A percentile compares a stretch with the other conserved stretches of the same genome.
These are phyloP conservation scores for Ceratocystis lukuohia DNA, from an alignment of 2,329 filamentous ascomycete genomes.

Conservation along the genomic window DNA sequence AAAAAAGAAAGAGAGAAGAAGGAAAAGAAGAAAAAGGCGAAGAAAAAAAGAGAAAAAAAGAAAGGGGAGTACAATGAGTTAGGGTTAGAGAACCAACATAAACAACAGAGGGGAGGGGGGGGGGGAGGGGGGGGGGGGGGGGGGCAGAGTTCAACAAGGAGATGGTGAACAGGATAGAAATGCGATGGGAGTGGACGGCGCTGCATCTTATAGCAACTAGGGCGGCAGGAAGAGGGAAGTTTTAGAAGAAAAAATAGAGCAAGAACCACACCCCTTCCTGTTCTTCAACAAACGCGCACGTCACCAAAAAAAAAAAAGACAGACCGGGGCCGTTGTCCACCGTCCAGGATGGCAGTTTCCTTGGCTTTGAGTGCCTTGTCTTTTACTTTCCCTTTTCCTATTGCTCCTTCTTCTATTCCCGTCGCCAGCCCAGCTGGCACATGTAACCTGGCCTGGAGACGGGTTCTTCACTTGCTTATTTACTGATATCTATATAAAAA, in stretches of 20 bases:
- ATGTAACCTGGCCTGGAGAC: not conserved
- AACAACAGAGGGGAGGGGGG: too few species aligned
- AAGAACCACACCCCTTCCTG: not conserved
- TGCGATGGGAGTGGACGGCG: not conserved
- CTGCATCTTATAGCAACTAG: not conserved
- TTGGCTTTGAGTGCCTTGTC: not conserved
- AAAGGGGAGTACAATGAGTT: too few species aligned
- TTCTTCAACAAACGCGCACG: constrained; percentile 3
- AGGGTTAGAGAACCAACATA: too few species aligned
- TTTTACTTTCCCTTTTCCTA: not conserved
- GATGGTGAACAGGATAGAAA: not conserved
- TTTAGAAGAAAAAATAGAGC: not conserved
- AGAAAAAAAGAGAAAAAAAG: too few species aligned
- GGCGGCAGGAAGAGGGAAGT: not conserved
- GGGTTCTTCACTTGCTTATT: not conserved
- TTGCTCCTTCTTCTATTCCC: constrained; percentile 5
- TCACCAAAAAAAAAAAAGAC: not conserved
- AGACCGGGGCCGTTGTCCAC: not conserved
- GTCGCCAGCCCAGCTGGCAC: not conserved
- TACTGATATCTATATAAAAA: not conserved
- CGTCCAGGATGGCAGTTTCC: constrained; percentile 1
- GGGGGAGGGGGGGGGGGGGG: not conserved
- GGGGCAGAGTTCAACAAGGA: not conserved
- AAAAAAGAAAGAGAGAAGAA: too few species aligned
- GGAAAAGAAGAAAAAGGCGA: too few species aligned